Conservation (phyloP, 495 filamentous ascomycete genomes). For the Chaetomium tenue region DNA sequence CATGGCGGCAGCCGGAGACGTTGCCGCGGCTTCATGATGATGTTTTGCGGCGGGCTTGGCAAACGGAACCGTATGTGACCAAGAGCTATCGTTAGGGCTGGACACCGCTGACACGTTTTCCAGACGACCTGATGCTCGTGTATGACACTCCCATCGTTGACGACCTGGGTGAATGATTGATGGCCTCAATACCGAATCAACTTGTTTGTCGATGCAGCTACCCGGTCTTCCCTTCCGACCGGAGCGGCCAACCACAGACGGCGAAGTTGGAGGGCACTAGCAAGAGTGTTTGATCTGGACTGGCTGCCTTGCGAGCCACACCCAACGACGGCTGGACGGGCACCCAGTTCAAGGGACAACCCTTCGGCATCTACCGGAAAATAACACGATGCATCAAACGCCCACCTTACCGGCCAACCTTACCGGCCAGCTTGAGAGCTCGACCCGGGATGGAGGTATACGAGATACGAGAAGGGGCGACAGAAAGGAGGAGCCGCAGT, state of each 20-base stretch:
- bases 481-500: neutral
- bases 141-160: slow-evolving; percentile 63
- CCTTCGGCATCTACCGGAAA: too few relatives aligned
- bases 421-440: too few relatives aligned
- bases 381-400: too few relatives aligned
- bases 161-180: slow-evolving; percentile 8
- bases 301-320: neutral
- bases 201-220: neutral
- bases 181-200: neutral
- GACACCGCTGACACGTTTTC: slow-evolving; percentile 48
- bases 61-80: slow-evolving; percentile 59
- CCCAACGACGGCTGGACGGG: too few relatives aligned
- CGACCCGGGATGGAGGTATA: neutral
- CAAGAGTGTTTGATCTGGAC: neutral
- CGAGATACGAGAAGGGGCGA: neutral
- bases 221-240: neutral
- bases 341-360: neutral
- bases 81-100: slow-evolving; percentile 22
- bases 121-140: slow-evolving; percentile 67
- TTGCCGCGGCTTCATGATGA: slow-evolving; percentile 48
- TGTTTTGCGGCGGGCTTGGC: slow-evolving; percentile 57
- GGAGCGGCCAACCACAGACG: neutral
- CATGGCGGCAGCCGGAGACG: slow-evolving; percentile 45
- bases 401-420: too few relatives aligned
- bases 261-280: neutral